These are phyloP conservation scores for Phoenix dactylifera DNA, from an alignment of 176 grass and related monocot genomes.

Conservation along the genomic window DNA sequence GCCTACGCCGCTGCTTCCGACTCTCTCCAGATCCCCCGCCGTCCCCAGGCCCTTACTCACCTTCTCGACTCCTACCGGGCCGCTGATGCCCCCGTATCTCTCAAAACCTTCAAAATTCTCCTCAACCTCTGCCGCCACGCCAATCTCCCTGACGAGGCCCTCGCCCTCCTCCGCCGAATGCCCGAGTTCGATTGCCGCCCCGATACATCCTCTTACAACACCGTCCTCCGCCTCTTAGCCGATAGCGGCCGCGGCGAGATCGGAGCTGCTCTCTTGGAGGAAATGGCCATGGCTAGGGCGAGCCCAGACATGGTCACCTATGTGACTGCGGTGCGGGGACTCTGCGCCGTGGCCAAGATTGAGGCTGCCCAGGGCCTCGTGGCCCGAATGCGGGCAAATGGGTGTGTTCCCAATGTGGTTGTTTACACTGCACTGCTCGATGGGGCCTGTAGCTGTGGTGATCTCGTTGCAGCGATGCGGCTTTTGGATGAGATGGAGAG, in stretches of 20 bases:
- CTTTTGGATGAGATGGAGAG: slow-evolving; percentile 58
- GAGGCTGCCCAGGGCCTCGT: slow-evolving; percentile 40
- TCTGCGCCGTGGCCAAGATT: slow-evolving; percentile 35
- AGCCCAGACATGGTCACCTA: slow-evolving; percentile 37
- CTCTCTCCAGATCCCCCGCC: slow-evolving; percentile 21
- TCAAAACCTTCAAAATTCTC: slow-evolving; percentile 15
- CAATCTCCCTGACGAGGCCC: slow-evolving; percentile 12
- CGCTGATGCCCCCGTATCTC: slow-evolving; percentile 21
- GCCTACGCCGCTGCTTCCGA: slow-evolving; percentile 32
- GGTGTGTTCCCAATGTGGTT: slow-evolving; percentile 47
- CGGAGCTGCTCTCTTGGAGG: slow-evolving; percentile 34
- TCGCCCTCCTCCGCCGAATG: slow-evolving; percentile 29
- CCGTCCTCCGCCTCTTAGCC: slow-evolving; percentile 13
- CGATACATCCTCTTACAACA: slow-evolving; percentile 30
- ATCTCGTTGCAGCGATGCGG: slow-evolving; percentile 28
- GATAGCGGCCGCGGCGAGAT: slow-evolving; percentile 13
- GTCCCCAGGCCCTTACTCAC: slow-evolving; percentile 30
- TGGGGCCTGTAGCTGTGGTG: slow-evolving; percentile 36
- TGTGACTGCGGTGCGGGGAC: slow-evolving; percentile 46
- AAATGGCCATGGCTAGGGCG: slow-evolving; percentile 35
- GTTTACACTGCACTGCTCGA: slow-evolving; percentile 64
- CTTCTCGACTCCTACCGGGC: slow-evolving; percentile 45
- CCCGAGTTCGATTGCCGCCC: slow-evolving; percentile 29
- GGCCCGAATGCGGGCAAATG: slow-evolving; percentile 42
- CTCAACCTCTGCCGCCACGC: slow-evolving; percentile 20